A percentile compares a stretch with the other conserved stretches of the same genome.
Evolutionary conservation across 805 yeast species (phyloP).

Genomic region (Kuraishia floccosa): DNA sequence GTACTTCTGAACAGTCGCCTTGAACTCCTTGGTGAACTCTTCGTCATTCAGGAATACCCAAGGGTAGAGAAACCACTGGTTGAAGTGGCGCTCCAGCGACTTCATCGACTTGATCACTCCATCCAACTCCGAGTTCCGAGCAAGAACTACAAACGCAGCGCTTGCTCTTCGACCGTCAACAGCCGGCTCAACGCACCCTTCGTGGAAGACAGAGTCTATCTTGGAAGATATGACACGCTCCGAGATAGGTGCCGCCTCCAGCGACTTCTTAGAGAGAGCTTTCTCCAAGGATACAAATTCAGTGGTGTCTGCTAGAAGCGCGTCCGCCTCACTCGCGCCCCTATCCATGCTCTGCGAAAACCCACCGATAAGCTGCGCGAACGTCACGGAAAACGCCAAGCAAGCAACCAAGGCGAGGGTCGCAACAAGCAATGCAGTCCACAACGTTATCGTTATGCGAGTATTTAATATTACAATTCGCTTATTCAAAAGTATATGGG

Average conservation of each 20-base stretch:
- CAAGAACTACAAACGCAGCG: constrained; percentile 78
- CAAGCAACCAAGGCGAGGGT: too few species aligned
- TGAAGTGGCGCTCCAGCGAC: constrained; percentile 78
- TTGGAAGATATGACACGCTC: constrained; percentile 12
- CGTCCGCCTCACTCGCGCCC: too few species aligned
- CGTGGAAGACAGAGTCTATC: constrained; percentile 17
- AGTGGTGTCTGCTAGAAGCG: too few species aligned
- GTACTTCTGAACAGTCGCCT: constrained; percentile 30
- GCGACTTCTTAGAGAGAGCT: too few species aligned
- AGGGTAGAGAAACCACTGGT: constrained; percentile 90
- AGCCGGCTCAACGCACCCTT: constrained; percentile 19
- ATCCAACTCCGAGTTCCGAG: constrained; percentile 67
- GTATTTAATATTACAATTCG: too few species aligned
- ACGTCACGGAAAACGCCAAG: too few species aligned
- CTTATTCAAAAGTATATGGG: too few species aligned
- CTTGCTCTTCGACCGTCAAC: constrained; percentile 36
- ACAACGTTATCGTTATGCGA: too few species aligned
- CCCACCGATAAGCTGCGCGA: too few species aligned
- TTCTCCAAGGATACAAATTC: too few species aligned
- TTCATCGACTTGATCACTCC: constrained; percentile 69
- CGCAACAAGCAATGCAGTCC: too few species aligned
- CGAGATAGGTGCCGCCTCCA: constrained; percentile 11
- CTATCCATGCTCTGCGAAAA: too few species aligned
- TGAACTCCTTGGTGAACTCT: constrained; percentile 58
- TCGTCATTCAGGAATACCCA: constrained; percentile 85